phyloP scores from a whole-genome alignment of 2,329 filamentous ascomycete species.

The Trichoderma arundinaceum region DNA sequence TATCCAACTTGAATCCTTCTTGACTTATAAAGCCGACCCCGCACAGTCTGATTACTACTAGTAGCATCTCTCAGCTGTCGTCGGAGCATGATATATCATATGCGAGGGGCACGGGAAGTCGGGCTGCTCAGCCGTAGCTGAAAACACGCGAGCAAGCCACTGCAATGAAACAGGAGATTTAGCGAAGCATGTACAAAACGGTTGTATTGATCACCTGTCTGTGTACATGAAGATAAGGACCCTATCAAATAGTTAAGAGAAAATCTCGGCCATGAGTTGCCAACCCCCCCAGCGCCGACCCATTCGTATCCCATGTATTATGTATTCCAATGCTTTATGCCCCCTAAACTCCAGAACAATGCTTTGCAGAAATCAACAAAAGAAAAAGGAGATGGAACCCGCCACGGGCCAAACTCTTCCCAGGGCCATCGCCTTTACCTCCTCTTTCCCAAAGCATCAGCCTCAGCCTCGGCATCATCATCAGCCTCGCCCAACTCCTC shows the following conservation, averaged over 20 bases:
- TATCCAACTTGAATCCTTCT: slow-evolving; percentile 7
- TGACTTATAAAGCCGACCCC: background rate
- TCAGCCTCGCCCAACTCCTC: slow-evolving; percentile 60
- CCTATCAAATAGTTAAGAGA: background rate
- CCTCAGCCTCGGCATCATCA: slow-evolving; percentile 54
- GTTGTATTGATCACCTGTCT: background rate
- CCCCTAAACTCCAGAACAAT: slow-evolving; percentile 17
- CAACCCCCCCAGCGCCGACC: background rate
- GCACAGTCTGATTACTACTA: background rate
- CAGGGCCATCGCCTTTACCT: slow-evolving; percentile 37
- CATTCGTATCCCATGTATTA: background rate
- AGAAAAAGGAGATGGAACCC: background rate
- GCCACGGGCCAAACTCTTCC: background rate
- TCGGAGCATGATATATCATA: slow-evolving; percentile 9
- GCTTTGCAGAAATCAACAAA: background rate
- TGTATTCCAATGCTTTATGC: background rate
- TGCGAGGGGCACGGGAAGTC: slow-evolving; percentile 12
- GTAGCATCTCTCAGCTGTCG: background rate
- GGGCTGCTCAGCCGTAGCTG: slow-evolving; percentile 22
- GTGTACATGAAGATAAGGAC: background rate
- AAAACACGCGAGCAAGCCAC: background rate
- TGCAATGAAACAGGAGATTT: background rate
- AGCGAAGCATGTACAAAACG: slow-evolving; percentile 7
- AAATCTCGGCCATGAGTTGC: background rate
- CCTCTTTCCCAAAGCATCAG: slow-evolving; percentile 50